phyloP scores from a whole-genome alignment of 768 basidiomycete genomes.

The Glaciozyma antarctica region DNA sequence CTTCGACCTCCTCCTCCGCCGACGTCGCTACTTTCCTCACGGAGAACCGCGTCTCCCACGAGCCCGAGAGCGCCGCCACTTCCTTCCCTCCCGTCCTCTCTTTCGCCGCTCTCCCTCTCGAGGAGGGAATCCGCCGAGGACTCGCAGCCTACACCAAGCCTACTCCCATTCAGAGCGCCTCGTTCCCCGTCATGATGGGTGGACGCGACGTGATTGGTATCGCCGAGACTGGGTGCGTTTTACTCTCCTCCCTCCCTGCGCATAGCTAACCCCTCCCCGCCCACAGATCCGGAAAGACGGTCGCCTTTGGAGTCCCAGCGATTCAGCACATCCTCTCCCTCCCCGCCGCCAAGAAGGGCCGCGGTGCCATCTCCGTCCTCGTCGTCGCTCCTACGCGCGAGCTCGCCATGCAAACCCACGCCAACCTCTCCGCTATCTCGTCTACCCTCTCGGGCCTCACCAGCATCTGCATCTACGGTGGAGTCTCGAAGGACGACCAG shows the following conservation, averaged over 20 bases:
- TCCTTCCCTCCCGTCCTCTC: conserved; percentile 57
- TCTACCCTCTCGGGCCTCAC: conserved; percentile 58
- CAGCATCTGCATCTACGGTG: conserved; percentile 85
- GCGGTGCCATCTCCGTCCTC: conserved; percentile 45
- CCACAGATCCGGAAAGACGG: conserved; percentile 62
- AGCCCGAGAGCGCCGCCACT: conserved; percentile 45
- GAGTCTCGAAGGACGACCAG: conserved; percentile 83
- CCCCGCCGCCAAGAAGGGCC: conserved; percentile 35
- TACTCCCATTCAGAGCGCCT: conserved; percentile 89
- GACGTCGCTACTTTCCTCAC: conserved; percentile 58
- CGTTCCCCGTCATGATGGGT: conserved; percentile 38
- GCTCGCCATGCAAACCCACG: conserved; percentile 88
- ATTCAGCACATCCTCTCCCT: conserved; percentile 47
- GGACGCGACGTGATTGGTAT: conserved; percentile 72
- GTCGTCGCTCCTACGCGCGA: conserved; percentile 93
- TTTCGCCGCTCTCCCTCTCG: conserved; percentile 65
- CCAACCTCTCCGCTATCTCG: conserved; percentile 64
- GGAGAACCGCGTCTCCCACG: conserved; percentile 65
- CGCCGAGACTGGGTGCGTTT: conserved; percentile 82
- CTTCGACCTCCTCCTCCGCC: conserved; percentile 36
- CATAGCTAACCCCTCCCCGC: background rate
- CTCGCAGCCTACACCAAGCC: conserved; percentile 71
- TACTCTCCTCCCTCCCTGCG: conserved; percentile 12
- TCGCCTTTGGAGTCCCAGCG: conserved; percentile 92
- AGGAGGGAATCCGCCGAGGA: conserved; percentile 52